Evolutionary conservation across 108 stramenopile species (phyloP), one percentile per base, ranked within the genome.

Genomic region (Skeletonema marinoi): DNA sequence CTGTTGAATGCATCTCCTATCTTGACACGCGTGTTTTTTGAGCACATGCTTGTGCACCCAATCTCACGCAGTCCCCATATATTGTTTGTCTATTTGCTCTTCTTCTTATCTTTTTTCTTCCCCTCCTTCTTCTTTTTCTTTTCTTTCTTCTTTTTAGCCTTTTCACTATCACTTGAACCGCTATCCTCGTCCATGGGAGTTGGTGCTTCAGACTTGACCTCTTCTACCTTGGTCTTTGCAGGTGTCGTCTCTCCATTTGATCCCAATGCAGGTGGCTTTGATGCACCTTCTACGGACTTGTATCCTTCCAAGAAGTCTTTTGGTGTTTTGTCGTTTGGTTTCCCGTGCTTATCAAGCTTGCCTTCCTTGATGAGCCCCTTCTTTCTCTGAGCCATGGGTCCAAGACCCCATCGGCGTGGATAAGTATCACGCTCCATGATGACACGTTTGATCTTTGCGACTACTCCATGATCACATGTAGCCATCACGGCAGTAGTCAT

Each of bases 341-440:
- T 96, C 6, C 99, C 99, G 73, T 99, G 93, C 82, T 99, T 99
- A 85, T 99, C 98, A 41, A 99, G 83, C 75, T 97, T 97, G 36
- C 99, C 99, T 68, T 98, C 97, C 86, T 97, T 97, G 76, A 99
- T 97, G 78, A 99, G 73, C 6, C 83, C 85, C 93, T 99, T 99
- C 84, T 99, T 99, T 74, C 93, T 93, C 70, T 93, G 90, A 10
- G 99, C 99, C 88, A 99, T 93, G 14, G 98, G 99, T 21, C 99
- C 99, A 63, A 99, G 83, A 39, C 99, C 98, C 99, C 99, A 99
- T 76, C 97, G 82, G 66, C 98, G 85, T 7, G 99, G 99, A 78
- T 99, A 99, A 1, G 96, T 97, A 89, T 99, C 99, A 29, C 99
- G 85, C 90, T 99, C 99, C 99, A 99, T 99, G 86, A 99, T 98